These are phyloP conservation scores for Calonectria pteridis DNA, from an alignment of 2,329 filamentous ascomycete genomes.

Conservation along the genomic window DNA sequence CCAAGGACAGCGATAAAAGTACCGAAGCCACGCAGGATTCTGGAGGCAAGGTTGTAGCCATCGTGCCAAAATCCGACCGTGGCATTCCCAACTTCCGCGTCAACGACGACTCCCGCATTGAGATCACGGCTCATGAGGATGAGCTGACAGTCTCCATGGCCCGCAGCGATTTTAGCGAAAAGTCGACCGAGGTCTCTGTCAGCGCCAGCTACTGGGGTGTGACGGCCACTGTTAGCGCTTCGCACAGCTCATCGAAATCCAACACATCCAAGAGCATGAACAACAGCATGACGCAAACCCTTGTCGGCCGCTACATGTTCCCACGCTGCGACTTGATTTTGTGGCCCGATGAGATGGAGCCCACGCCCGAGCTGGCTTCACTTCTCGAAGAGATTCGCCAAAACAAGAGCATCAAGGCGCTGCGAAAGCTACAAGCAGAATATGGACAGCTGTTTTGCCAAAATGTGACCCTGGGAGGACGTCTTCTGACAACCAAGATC, in stretches of 20 bases:
- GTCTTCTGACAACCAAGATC: not conserved
- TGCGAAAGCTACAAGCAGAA: not conserved
- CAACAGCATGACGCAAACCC: not conserved
- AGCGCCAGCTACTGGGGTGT: not conserved
- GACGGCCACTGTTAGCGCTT: not conserved
- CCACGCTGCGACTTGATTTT: not conserved
- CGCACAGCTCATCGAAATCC: too few relatives aligned
- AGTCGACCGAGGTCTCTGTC: not conserved
- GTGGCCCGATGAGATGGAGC: slow-evolving; percentile 1
- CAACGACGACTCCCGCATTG: not conserved
- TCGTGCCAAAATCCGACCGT: not conserved
- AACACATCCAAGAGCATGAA: not conserved
- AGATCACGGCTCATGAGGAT: not conserved
- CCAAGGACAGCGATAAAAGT: too few relatives aligned
- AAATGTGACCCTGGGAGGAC: not conserved
- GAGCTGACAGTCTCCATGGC: not conserved
- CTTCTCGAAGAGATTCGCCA: not conserved
- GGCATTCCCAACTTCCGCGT: not conserved
- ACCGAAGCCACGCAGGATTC: too few relatives aligned
- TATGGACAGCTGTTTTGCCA: not conserved
- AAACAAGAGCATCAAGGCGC: not conserved
- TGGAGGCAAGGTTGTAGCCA: too few relatives aligned
- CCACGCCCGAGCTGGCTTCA: not conserved
- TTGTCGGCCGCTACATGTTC: not conserved
- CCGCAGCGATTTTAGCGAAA: not conserved